These are phyloP conservation scores for Trametopsis cervina DNA, from an alignment of 768 basidiomycete genomes.

Conservation along the genomic window DNA sequence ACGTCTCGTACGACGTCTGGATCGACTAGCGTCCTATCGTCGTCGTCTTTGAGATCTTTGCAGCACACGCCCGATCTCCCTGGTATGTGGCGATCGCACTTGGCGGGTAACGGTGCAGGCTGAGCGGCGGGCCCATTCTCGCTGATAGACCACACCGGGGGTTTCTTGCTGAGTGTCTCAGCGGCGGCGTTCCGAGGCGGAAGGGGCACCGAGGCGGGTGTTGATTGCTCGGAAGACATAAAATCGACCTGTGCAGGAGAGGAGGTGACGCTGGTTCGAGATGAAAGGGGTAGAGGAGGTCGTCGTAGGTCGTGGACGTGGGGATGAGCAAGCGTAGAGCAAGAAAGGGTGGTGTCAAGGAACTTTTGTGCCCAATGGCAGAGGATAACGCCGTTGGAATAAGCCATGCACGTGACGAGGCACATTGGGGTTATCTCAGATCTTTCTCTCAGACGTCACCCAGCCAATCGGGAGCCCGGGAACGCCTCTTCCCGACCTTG, in stretches of 20 bases:
- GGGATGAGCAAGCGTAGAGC: constrained; percentile 1
- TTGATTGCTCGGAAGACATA: constrained; percentile 8
- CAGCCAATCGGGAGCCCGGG: too few species aligned
- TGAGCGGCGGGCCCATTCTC: constrained; percentile 29
- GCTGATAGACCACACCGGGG: constrained; percentile 64
- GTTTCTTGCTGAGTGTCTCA: constrained; percentile 23
- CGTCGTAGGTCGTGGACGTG: constrained; percentile 2
- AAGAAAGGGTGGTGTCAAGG: background rate
- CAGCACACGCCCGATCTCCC: constrained; percentile 69
- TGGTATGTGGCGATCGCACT: constrained; percentile 49
- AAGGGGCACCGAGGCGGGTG: constrained; percentile 14
- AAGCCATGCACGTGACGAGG: too few species aligned
- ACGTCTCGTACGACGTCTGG: constrained; percentile 86
- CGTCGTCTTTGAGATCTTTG: constrained; percentile 75
- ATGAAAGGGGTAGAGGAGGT: background rate
- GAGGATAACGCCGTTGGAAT: background rate
- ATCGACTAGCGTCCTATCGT: constrained; percentile 75
- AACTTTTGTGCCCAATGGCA: constrained; percentile 10
- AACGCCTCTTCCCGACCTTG: too few species aligned
- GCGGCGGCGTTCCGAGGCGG: constrained; percentile 7
- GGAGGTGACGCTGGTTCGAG: background rate
- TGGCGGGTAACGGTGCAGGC: constrained; percentile 41
- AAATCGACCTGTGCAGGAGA: background rate
- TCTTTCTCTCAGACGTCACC: too few species aligned
- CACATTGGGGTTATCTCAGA: too few species aligned